phyloP scores from a whole-genome alignment of 179 eudicot species.

The Camellia oleifera region DNA sequence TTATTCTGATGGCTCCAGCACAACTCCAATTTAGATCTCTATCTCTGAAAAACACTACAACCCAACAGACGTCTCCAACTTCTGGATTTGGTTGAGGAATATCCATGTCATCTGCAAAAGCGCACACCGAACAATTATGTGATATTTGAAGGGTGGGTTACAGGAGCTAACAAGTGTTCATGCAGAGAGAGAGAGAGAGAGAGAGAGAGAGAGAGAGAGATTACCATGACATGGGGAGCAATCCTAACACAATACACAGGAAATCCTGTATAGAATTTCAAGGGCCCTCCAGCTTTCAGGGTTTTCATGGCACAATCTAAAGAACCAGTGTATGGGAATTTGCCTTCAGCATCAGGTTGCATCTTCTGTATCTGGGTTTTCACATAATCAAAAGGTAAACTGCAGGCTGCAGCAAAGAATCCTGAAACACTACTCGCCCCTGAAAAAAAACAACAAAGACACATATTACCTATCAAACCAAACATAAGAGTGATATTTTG shows the following conservation, averaged over 20 bases:
- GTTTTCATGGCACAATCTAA: constrained; percentile 46
- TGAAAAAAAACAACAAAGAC: constrained; percentile 19
- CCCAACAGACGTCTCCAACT: constrained; percentile 56
- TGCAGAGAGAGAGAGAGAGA: not conserved
- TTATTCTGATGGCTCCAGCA: constrained; percentile 3
- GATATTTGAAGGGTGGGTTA: not conserved
- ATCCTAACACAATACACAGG: constrained; percentile 54
- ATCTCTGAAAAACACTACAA: constrained; percentile 27
- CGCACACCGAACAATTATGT: not conserved
- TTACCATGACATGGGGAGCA: constrained; percentile 57
- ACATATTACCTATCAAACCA: not conserved
- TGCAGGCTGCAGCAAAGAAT: constrained; percentile 51
- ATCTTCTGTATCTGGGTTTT: constrained; percentile 59
- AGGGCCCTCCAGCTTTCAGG: constrained; percentile 44
- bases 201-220: constrained; percentile 10
- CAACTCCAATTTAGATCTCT: not conserved
- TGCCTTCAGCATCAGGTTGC: constrained; percentile 54
- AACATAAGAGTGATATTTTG: not conserved
- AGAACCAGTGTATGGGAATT: constrained; percentile 47
- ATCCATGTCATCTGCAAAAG: constrained; percentile 85
- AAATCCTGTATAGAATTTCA: constrained; percentile 50
- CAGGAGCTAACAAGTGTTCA: too few relatives aligned
- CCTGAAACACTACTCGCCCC: constrained; percentile 52
- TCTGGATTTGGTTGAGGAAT: constrained; percentile 83
- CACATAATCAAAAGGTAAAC: constrained; percentile 52